Base-by-base conservation (phyloP, 2,329 filamentous ascomycete species). In the Cladosporium sp. region DNA sequence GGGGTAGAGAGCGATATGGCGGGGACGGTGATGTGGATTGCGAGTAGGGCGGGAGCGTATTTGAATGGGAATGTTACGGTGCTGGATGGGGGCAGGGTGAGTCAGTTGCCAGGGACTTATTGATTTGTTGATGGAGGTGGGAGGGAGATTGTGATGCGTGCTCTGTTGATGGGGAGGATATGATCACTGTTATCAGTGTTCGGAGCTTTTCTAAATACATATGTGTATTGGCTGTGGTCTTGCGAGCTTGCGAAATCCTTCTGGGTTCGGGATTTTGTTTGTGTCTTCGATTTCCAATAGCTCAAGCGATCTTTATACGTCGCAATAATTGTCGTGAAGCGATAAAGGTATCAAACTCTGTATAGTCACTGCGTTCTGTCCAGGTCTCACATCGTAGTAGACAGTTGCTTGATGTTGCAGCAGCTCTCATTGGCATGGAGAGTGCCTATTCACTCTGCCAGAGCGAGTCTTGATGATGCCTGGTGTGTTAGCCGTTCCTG, bases 1-100 rank as follows among this genome's bases (percentile, higher is more conserved):
- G 88, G 88, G 2, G 80, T 83, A 49, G 82, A 85, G 61, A 77
- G 85, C 67, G 89, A 90, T 71, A 86, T 91, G 80, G 86, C 82
- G 1, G 88, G 89, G 1, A 81, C 86, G 56, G 82, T 91, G 53
- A 74, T 92, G 62, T 91, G 87, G 78, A 78, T 91, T 72, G 86
- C 86, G 4, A 86, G 85, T 46, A 79, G 83, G 67, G 88, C 88
- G 1, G 89, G 88, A 0, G 85, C 84, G 8, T 91, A 89, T 75
- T 79, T 85, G 68, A 91, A 90, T 75, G 89, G 88, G 2, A 84
- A 83, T 66, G 81, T 89, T 23, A 78, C 89, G 37, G 77, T 90
- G 11, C 79, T 86, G 0, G 89, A 91, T 73, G 88, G 88, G 52
- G 88, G 88, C n/a, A 67, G 67, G 62, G 57, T 70, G 5, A 59